These are phyloP conservation scores for Monosporascus sp. DNA, from an alignment of 2,329 filamentous ascomycete species.

Conservation along the genomic window DNA sequence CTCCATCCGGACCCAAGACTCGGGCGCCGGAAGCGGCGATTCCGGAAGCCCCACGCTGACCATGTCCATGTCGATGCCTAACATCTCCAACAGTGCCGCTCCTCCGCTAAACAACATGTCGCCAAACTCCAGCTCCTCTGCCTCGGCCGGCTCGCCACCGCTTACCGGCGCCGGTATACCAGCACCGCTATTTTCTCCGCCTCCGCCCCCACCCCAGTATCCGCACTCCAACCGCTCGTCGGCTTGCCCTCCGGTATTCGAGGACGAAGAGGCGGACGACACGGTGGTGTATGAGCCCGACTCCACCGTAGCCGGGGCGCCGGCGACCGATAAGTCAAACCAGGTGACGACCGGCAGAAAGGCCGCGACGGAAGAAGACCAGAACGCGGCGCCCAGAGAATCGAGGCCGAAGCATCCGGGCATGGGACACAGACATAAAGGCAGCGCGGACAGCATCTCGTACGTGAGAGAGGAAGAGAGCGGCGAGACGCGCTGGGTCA, in stretches of 20 bases:
- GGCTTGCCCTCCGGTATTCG: constrained; percentile 34
- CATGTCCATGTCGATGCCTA: constrained; percentile 34
- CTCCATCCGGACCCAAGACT: constrained; percentile 43
- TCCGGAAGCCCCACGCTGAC: constrained; percentile 48
- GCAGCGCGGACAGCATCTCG: constrained; percentile 63
- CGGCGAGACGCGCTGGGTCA: constrained; percentile 59
- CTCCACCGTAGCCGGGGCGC: constrained; percentile 7
- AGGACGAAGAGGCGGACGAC: constrained; percentile 30
- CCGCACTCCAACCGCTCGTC: constrained; percentile 20
- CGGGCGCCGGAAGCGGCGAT: constrained; percentile 38
- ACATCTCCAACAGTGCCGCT: constrained; percentile 15
- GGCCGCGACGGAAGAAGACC: constrained; percentile 7
- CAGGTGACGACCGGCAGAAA: constrained; percentile 15
- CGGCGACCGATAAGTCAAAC: neutral
- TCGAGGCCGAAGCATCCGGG: constrained; percentile 24
- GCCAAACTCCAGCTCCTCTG: constrained; percentile 13
- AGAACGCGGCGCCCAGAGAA: constrained; percentile 13
- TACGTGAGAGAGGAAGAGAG: constrained; percentile 60
- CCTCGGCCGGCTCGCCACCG: neutral
- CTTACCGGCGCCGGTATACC: constrained; percentile 1
- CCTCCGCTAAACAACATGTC: constrained; percentile 12
- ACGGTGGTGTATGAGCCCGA: constrained; percentile 1
- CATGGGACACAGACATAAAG: constrained; percentile 33
- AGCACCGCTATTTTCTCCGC: constrained; percentile 19
- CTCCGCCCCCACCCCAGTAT: constrained; percentile 11